phyloP scores from a whole-genome alignment of 2,329 filamentous ascomycete genomes.

The Neurospora crassa region DNA sequence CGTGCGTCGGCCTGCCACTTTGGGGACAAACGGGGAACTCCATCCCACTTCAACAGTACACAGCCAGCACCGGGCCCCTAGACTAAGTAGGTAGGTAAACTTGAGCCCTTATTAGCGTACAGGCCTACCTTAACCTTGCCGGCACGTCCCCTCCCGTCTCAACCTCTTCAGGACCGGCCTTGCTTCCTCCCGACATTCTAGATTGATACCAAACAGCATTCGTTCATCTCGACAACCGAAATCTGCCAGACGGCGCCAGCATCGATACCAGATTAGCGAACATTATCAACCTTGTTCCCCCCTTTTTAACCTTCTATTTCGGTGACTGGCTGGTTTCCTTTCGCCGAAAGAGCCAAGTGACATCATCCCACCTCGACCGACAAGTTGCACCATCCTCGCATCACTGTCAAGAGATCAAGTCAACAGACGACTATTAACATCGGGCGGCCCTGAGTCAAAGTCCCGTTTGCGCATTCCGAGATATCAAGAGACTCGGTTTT shows the following conservation, averaged over 20 bases:
- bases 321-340: not conserved
- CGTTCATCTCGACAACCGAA: not conserved
- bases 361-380: conserved; percentile 11
- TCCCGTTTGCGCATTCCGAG: not conserved
- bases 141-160: not conserved
- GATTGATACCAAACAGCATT: not conserved
- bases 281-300: not conserved
- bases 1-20: not conserved
- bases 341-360: conserved; percentile 7
- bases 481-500: not conserved
- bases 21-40: not conserved
- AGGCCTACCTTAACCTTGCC: not conserved
- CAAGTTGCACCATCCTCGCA: not conserved
- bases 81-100: not conserved
- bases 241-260: not conserved
- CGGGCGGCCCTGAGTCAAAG: not conserved
- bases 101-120: not conserved
- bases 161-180: not conserved
- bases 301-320: not conserved
- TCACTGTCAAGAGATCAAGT: not conserved
- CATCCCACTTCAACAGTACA: too few relatives aligned
- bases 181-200: not conserved
- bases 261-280: not conserved
- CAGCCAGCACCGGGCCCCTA: not conserved
- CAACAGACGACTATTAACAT: not conserved